Base-by-base conservation (phyloP, 768 basidiomycete genomes). In the Favolaschia claudopus region DNA sequence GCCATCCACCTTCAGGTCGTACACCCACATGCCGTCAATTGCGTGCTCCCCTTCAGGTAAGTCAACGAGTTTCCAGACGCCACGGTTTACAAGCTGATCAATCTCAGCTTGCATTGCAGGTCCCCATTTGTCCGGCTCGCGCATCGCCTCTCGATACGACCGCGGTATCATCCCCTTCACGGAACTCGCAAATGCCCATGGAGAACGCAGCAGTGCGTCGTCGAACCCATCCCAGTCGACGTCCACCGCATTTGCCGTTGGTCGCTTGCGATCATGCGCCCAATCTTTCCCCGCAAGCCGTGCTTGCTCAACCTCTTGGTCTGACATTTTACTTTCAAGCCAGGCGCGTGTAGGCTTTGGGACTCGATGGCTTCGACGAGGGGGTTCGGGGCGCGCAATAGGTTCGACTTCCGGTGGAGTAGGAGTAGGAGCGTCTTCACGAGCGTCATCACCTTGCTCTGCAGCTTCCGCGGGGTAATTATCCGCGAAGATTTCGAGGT, bases 1-100 rank as follows among this genome's bases (percentile, higher is more conserved):
- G 1, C 68, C 55, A 45, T 78, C 74, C 25, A 58, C 44, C 62
- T 84, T 84, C 9, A 67, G 40, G 14, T 59, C 62, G 58, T 72
- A 81, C 4, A 82, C 77, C 76, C 76, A 80, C 8, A 44, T 44
- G 14, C 43, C 43, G 43, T 44, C 44, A 10, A 46, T 70, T 65
- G 38, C 59, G 66, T 10, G 74, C 70, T 37, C 46, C 17, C 46
- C 55, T 17, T 27, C 28, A 5, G 55, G 55, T 36, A 47, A 39
- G 24, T 48, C 34, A 9, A 39, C 45, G 4, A 49, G 47, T 29
- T 46, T 38, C 45, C 44, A 57, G 2, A 47, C 38, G 10, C 47
- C 46, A 17, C 45, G 34, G 13, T 7, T 13, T 24, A 34, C 40
- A 5, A 57, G 38, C 45, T 38, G 37, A 19, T 57, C 38, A 19